Evolutionary conservation across 2,329 filamentous ascomycete genomes (phyloP).

Genomic region (Coniella vitis): DNA sequence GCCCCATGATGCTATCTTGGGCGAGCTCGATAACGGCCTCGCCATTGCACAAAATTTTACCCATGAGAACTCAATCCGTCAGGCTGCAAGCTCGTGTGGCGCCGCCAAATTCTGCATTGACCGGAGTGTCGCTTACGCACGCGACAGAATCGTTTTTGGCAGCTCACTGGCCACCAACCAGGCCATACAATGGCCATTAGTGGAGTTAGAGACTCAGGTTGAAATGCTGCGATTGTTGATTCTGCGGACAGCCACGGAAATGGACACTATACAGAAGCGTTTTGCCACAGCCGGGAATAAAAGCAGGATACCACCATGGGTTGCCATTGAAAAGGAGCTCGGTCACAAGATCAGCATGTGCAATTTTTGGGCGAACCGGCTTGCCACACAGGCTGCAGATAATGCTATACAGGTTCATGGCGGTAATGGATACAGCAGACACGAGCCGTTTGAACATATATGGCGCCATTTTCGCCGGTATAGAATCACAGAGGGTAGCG

Average conservation of each 20-base stretch:
- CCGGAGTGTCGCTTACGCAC: conserved; percentile 49
- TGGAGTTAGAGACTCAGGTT: conserved; percentile 54
- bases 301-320: conserved; percentile 26
- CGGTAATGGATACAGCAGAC: conserved; percentile 51
- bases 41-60: conserved; percentile 59
- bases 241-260: conserved; percentile 53
- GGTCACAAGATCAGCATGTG: conserved; percentile 59
- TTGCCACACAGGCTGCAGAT: conserved; percentile 55
- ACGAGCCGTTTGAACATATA: conserved; percentile 58
- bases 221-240: conserved; percentile 57
- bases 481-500: conserved; percentile 56
- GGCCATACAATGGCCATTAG: conserved; percentile 57
- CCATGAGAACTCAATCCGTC: conserved; percentile 59
- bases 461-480: conserved; percentile 58
- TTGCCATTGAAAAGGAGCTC: conserved; percentile 50
- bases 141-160: conserved; percentile 46
- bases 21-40: conserved; percentile 45
- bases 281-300: conserved; percentile 8
- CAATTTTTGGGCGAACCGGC: conserved; percentile 57
- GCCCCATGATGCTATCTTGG: conserved; percentile 44
- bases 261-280: conserved; percentile 44
- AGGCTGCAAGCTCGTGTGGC: conserved; percentile 54
- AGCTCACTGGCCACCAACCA: conserved; percentile 52
- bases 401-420: conserved; percentile 57
- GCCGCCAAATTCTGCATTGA: conserved; percentile 55